Conservation (phyloP, 306 rosid species). For the Amphicarpaea edgeworthii region DNA sequence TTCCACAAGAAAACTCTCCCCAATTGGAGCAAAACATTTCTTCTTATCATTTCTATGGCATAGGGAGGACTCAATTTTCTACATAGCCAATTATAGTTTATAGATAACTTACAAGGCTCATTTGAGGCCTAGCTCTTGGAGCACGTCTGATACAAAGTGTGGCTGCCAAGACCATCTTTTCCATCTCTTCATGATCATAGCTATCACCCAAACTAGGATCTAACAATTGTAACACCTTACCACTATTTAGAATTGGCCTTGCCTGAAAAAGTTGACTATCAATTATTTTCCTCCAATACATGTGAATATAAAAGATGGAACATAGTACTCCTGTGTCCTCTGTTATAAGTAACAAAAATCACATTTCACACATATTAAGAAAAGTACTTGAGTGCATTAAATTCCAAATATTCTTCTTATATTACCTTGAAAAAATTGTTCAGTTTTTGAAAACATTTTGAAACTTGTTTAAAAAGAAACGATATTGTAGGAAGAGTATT, state of each 20-base stretch:
- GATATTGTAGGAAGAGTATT: too few species aligned
- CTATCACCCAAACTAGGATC: conserved; percentile 73
- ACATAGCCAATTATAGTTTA: conserved; percentile 7
- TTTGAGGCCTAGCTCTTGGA: conserved; percentile 92
- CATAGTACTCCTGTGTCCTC: too few species aligned
- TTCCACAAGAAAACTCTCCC: neutral
- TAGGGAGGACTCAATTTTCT: conserved; percentile 10
- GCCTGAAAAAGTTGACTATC: conserved; percentile 62
- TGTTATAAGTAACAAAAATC: too few species aligned
- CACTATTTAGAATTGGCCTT: conserved; percentile 75
- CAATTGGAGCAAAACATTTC: neutral
- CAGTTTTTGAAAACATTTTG: too few species aligned
- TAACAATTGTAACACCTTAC: conserved; percentile 71
- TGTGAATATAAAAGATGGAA: conserved; percentile 19
- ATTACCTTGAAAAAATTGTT: too few species aligned
- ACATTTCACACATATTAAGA: too few species aligned
- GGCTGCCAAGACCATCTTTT: conserved; percentile 87
- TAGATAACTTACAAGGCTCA: conserved; percentile 75
- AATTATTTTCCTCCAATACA: conserved; percentile 26
- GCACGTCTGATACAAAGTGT: conserved; percentile 86
- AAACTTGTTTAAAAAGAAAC: too few species aligned
- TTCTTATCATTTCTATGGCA: neutral
- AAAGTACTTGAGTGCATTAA: too few species aligned
- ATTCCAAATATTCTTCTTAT: too few species aligned
- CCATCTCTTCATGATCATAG: conserved; percentile 72